These are phyloP conservation scores for Perilla frutescens DNA, from an alignment of 257 asterid genomes.

Conservation along the genomic window DNA sequence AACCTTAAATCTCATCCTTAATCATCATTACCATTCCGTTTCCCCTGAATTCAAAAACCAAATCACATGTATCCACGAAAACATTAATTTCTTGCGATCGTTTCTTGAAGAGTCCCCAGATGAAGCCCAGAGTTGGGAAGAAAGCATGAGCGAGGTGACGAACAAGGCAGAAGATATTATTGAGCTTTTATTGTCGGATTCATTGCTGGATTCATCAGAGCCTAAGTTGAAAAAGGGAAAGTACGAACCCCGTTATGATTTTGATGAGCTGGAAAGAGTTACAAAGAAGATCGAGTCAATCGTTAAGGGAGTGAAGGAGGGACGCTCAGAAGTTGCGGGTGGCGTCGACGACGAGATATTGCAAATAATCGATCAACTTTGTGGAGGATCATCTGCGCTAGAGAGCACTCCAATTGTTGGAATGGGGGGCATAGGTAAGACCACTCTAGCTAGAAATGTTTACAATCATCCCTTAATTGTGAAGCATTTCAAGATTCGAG, in stretches of 20 bases:
- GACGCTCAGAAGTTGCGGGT: background rate
- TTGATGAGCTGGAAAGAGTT: background rate
- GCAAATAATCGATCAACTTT: background rate
- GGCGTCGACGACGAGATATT: background rate
- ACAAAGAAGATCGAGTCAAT: background rate
- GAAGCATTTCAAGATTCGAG: too few relatives aligned
- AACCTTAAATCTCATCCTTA: too few relatives aligned
- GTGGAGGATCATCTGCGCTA: too few relatives aligned
- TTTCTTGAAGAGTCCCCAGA: too few relatives aligned
- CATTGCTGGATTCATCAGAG: background rate
- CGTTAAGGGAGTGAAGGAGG: background rate
- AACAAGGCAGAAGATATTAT: background rate
- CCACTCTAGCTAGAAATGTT: too few relatives aligned
- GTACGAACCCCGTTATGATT: background rate
- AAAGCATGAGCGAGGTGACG: background rate
- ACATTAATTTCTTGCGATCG: too few relatives aligned
- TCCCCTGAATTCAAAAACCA: background rate
- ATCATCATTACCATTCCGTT: too few relatives aligned
- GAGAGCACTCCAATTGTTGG: too few relatives aligned
- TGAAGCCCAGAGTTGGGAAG: too few relatives aligned
- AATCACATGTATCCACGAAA: too few relatives aligned
- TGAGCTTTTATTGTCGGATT: background rate
- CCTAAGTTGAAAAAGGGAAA: background rate
- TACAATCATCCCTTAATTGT: too few relatives aligned
- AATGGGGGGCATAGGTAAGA: too few relatives aligned